phyloP scores from a whole-genome alignment of 2,329 filamentous ascomycete genomes.

The Lecanicillium sp. region DNA sequence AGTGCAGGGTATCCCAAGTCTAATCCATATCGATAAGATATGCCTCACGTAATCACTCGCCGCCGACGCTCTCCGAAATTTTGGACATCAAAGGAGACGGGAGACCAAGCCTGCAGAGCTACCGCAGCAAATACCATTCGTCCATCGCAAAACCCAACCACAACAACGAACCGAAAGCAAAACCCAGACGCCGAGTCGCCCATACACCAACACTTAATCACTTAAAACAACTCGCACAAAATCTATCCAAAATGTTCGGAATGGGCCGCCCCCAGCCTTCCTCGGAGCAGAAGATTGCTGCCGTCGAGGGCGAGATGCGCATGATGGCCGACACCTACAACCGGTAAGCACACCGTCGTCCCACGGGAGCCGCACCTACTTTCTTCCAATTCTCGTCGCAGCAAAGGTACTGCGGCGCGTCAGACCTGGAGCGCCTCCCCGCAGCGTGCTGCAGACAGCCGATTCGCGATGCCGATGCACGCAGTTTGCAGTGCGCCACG shows the following conservation, averaged over 20 bases:
- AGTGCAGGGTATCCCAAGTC: too few species aligned
- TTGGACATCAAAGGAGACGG: constrained; percentile 9
- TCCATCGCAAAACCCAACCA: constrained; percentile 1
- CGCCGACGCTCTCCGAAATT: constrained; percentile 5
- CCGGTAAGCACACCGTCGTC: constrained; percentile 53
- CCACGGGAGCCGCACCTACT: background rate
- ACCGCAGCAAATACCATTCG: background rate
- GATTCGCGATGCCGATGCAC: too few species aligned
- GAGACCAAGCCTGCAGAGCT: constrained; percentile 1
- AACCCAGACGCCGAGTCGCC: background rate
- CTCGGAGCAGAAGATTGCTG: constrained; percentile 94
- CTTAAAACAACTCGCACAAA: background rate
- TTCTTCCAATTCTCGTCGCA: background rate
- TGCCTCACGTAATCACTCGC: constrained; percentile 10
- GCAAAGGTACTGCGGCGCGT: background rate
- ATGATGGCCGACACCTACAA: constrained; percentile 98
- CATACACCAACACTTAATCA: background rate
- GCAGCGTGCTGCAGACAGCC: too few species aligned
- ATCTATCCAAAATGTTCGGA: constrained; percentile 35
- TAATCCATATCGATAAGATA: constrained; percentile 10
- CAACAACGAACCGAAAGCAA: constrained; percentile 2
- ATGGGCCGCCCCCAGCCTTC: constrained; percentile 70
- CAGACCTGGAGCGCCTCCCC: too few species aligned
- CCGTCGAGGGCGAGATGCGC: constrained; percentile 94
- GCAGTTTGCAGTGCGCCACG: too few species aligned